phyloP scores from a whole-genome alignment of 2,329 filamentous ascomycete genomes.

The Biscogniauxia marginata region DNA sequence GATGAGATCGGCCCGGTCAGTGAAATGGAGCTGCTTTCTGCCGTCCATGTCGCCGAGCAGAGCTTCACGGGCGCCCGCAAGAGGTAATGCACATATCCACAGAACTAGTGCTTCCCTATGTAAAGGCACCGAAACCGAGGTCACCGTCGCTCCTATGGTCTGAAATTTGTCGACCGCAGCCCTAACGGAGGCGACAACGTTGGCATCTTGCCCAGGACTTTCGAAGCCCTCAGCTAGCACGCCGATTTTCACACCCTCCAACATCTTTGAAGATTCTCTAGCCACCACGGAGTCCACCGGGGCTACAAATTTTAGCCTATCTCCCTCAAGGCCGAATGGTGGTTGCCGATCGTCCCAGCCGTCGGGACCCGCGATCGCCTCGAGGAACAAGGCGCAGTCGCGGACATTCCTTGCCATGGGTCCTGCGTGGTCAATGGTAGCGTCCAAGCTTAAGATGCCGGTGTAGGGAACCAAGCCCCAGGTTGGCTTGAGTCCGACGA shows the following conservation, averaged over 20 bases:
- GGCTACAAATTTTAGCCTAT: conserved; percentile 15
- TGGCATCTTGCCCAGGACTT: conserved; percentile 22
- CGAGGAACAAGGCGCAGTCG: conserved; percentile 32
- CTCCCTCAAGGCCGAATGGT: conserved; percentile 20
- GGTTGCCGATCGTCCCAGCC: conserved; percentile 34
- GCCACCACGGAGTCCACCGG: conserved; percentile 17
- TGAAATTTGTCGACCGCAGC: conserved; percentile 26
- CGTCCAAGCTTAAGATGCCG: conserved; percentile 30
- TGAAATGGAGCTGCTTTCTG: conserved; percentile 25
- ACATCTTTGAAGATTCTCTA: conserved; percentile 14
- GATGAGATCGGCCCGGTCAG: conserved; percentile 23
- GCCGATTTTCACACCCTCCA: conserved; percentile 30
- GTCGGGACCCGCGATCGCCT: conserved; percentile 33
- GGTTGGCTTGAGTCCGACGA: conserved; percentile 35
- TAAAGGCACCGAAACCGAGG: conserved; percentile 29
- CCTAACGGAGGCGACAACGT: conserved; percentile 23
- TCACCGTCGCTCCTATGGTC: conserved; percentile 28
- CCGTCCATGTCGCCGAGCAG: conserved; percentile 22
- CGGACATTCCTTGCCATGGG: conserved; percentile 30
- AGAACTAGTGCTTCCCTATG: conserved; percentile 24
- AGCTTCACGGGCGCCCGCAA: conserved; percentile 16
- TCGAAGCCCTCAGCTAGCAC: conserved; percentile 31
- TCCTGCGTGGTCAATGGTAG: conserved; percentile 32
- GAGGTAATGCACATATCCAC: conserved; percentile 22
- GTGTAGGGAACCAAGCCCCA: conserved; percentile 36